Evolutionary conservation across 345 rosid species (phyloP).

Genomic region (Citrus hindsii): DNA sequence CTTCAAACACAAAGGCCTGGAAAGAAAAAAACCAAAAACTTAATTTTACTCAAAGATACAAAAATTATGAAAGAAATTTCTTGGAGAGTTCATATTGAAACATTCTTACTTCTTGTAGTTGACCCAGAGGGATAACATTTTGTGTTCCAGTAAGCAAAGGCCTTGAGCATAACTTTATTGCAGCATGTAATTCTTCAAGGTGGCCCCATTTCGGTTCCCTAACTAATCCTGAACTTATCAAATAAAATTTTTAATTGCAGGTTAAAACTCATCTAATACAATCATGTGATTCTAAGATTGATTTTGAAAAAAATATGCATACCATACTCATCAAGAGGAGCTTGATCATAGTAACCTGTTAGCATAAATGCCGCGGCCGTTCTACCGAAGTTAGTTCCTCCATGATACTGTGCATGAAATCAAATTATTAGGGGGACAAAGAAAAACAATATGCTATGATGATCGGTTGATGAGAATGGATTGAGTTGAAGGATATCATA

Average conservation of each 20-base stretch:
- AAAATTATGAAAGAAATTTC: neutral
- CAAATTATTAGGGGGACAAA: neutral
- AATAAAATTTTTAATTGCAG: neutral
- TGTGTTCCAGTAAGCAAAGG: constrained; percentile 35
- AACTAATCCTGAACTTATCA: constrained; percentile 29
- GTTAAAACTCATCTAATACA: neutral
- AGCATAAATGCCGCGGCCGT: constrained; percentile 37
- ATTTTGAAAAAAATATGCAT: neutral
- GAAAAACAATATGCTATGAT: too few species aligned
- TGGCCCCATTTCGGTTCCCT: constrained; percentile 59
- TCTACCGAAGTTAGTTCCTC: constrained; percentile 63
- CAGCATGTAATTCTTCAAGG: constrained; percentile 41
- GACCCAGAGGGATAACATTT: constrained; percentile 22
- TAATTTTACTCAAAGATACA: neutral
- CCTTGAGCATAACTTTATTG: constrained; percentile 34
- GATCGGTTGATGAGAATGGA: neutral
- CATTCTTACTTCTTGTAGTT: constrained; percentile 33
- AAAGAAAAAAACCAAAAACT: constrained; percentile 8
- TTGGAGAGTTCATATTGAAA: neutral
- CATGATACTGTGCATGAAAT: constrained; percentile 39
- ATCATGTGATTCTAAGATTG: neutral
- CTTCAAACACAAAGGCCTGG: constrained; percentile 29
- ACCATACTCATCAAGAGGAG: constrained; percentile 65
- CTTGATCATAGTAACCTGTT: constrained; percentile 53
- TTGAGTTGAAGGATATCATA: constrained; percentile 11